Percentiles rank a stretch among this genome's conserved stretches.
phyloP scores from a whole-genome alignment of 202 grass and related monocot genomes.

The Eragrostis tef region DNA sequence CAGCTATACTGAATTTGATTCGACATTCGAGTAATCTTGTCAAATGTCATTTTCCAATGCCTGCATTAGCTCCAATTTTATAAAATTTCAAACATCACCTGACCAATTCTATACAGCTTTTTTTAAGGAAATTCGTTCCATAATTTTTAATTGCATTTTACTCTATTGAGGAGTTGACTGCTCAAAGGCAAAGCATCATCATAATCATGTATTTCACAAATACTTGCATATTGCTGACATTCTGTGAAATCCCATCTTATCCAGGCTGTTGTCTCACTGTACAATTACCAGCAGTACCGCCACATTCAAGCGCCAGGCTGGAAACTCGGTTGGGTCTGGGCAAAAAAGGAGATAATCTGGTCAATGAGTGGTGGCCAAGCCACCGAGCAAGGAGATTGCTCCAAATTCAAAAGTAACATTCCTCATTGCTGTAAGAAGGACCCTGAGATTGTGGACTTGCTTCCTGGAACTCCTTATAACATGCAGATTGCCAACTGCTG shows the following conservation, averaged over 20 bases:
- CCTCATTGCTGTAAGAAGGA: slow-evolving; percentile 84
- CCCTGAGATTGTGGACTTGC: slow-evolving; percentile 76
- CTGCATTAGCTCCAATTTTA: background rate
- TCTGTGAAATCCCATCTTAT: background rate
- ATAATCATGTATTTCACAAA: too few relatives aligned
- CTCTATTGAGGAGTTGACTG: background rate
- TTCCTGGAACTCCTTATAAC: slow-evolving; percentile 78
- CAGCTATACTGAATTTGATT: background rate
- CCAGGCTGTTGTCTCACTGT: slow-evolving; percentile 81
- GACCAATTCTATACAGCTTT: background rate
- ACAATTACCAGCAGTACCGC: slow-evolving; percentile 92
- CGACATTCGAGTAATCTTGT: background rate
- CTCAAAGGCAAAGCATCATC: background rate
- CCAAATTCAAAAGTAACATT: slow-evolving; percentile 66
- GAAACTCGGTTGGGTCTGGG: slow-evolving; percentile 84
- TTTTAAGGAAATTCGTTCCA: background rate
- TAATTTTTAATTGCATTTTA: background rate
- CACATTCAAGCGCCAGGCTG: slow-evolving; percentile 87
- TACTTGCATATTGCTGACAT: background rate
- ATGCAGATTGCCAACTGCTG: slow-evolving; percentile 87
- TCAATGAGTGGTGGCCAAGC: slow-evolving; percentile 69
- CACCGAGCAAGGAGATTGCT: slow-evolving; percentile 95
- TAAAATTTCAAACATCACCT: background rate
- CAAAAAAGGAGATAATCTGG: slow-evolving; percentile 93
- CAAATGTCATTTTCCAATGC: too few relatives aligned